Conservation (phyloP, 2,329 filamentous ascomycete species). For the Magnaporthales sp. region DNA sequence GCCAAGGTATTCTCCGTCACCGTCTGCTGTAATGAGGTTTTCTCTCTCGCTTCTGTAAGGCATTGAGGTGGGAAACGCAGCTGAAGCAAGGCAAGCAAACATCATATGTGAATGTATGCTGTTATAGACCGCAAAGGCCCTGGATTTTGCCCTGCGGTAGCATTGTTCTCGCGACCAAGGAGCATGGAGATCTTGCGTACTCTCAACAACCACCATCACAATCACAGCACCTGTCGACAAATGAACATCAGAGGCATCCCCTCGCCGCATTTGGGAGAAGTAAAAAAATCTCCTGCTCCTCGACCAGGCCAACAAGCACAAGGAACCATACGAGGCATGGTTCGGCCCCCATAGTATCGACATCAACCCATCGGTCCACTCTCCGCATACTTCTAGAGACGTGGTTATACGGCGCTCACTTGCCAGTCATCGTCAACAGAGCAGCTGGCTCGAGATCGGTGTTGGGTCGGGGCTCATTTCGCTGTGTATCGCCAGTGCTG, state of each 20-base stretch:
- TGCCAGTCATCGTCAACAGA: conserved; percentile 1
- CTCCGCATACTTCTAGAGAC: conserved; percentile 2
- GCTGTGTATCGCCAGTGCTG: neutral
- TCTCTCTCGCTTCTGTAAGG: neutral
- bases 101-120: neutral
- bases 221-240: neutral
- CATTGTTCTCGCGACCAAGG: no score
- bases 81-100: neutral
- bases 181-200: no score
- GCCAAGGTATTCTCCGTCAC: neutral
- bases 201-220: neutral
- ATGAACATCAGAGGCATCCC: neutral
- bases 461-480: neutral
- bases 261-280: conserved; percentile 3
- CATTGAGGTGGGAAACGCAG: neutral
- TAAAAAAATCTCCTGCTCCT: neutral
- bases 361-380: conserved; percentile 3
- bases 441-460: conserved; percentile 5
- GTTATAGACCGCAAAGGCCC: neutral
- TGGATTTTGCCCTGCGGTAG: neutral
- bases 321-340: neutral
- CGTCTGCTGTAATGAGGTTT: neutral
- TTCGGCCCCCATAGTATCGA: neutral
- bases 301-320: conserved; percentile 2
- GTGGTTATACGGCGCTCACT: neutral